Base-by-base conservation (phyloP, 225 moss, liverwort and hornwort species). In the Pseudisothecium myosuroides region DNA sequence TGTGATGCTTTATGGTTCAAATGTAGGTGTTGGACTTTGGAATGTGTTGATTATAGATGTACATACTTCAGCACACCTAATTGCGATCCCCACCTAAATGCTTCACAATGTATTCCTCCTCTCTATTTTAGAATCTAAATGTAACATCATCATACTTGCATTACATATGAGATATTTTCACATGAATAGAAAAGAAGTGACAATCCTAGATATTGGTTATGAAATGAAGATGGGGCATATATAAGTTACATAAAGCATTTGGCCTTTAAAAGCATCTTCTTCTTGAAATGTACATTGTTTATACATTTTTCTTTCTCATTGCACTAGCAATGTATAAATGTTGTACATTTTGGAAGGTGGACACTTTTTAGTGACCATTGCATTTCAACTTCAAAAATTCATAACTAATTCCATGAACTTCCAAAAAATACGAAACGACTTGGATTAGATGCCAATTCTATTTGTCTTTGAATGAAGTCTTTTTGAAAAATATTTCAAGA, bases 1-100 rank as follows among this genome's bases (percentile, higher is more conserved):
- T 52, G 12, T 50, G 5, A 52, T 14, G 14, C 34, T 34, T 76
- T 49, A 2, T 21, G 3, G 2, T 13, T 3, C 50, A 50, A 49
- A 32, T 34, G 21, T 22, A 13, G 14, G 2, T 1, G 0, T 7
- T 0, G 0, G 0, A 47, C 6, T 31, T 74, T 43, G 27, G 37
- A 31, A 1, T 0, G 1, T 29, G 1, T 74, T 73, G 29, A 47
- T 28, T 45, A 6, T 17, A 0, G 17, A 6, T 45, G 73, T 17
- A 16, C 11, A 31, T 31, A 10, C 7, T 1, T 49, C 31, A n/a
- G n/a, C n/a, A 10, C 47, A 74, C 11, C 4, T 74, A 32, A 12
- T 75, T 75, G 31, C 0, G 0, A 71, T 39, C 5, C 3, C 7
- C 9, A 26, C 4, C 13, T 76, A 50, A 31, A 5, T 50, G 13